A percentile compares a stretch with the other conserved stretches of the same genome.
These are phyloP conservation scores for Nothophaeocryptopus gaeumannii DNA, from an alignment of 2,329 filamentous ascomycete genomes.

Conservation along the genomic window DNA sequence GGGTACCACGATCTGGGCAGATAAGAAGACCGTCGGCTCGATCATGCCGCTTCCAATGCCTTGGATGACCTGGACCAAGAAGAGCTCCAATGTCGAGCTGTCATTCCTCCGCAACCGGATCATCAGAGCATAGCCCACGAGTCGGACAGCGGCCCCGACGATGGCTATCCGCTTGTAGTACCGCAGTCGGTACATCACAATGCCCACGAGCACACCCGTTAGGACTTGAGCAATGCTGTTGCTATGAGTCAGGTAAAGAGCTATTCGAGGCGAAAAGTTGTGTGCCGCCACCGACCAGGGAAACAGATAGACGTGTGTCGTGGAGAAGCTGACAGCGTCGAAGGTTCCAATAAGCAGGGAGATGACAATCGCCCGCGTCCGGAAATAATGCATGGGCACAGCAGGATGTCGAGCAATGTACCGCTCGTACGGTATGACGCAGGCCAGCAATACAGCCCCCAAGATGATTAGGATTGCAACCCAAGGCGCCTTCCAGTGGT, in stretches of 20 bases:
- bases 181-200: slow-evolving; percentile 44
- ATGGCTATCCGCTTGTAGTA: slow-evolving; percentile 50
- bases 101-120: slow-evolving; percentile 46
- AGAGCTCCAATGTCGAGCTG: slow-evolving; percentile 47
- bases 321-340: slow-evolving; percentile 45
- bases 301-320: slow-evolving; percentile 51
- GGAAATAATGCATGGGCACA: slow-evolving; percentile 48
- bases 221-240: slow-evolving; percentile 41
- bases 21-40: slow-evolving; percentile 33
- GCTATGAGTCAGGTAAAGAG: slow-evolving; percentile 41
- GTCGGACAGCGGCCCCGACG: slow-evolving; percentile 41
- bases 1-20: slow-evolving; percentile 42
- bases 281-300: slow-evolving; percentile 48
- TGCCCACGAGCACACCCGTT: slow-evolving; percentile 38
- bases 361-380: slow-evolving; percentile 43
- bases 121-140: slow-evolving; percentile 53
- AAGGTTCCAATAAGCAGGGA: slow-evolving; percentile 41
- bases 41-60: slow-evolving; percentile 50
- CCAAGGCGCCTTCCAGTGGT: slow-evolving; percentile 46
- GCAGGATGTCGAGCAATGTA: slow-evolving; percentile 45
- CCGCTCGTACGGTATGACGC: slow-evolving; percentile 50
- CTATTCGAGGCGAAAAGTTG: slow-evolving; percentile 40
- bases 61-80: slow-evolving; percentile 50
- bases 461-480: slow-evolving; percentile 46
- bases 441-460: slow-evolving; percentile 42